Conservation (phyloP, 1,284 basidiomycete genomes). For the Violaceomyces palustris region DNA sequence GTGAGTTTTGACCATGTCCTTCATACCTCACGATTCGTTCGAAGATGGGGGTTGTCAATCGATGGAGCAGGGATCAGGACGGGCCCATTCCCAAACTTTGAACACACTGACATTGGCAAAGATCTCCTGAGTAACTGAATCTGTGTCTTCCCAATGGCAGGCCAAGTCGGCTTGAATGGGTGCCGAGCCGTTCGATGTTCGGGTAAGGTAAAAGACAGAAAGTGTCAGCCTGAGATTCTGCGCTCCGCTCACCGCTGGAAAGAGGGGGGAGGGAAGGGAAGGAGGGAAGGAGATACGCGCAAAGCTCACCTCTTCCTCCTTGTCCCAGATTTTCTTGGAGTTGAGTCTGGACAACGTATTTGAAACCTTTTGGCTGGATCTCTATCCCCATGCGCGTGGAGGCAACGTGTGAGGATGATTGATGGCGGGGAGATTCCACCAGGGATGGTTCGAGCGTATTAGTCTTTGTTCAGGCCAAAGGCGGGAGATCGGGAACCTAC, state of each 20-base stretch:
- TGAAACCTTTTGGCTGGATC: conserved; percentile 39
- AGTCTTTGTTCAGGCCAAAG: neutral
- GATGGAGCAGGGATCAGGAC: no score
- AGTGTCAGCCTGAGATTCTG: no score
- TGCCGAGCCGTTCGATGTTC: no score
- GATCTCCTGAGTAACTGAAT: conserved; percentile 34
- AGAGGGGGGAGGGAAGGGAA: neutral
- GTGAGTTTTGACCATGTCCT: no score
- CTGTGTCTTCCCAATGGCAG: conserved; percentile 41
- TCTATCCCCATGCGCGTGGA: conserved; percentile 8
- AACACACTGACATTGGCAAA: conserved; percentile 25
- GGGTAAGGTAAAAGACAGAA: no score
- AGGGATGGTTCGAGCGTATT: no score
- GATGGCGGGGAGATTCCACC: no score
- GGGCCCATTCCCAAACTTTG: no score
- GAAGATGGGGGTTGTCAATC: no score
- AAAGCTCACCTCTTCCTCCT: conserved; percentile 27
- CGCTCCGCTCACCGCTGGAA: neutral
- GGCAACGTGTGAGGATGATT: no score
- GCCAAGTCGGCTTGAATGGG: conserved; percentile 40
- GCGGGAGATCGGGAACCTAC: conserved; percentile 5
- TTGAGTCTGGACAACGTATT: conserved; percentile 39
- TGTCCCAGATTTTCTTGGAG: conserved; percentile 41
- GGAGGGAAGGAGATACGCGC: neutral
- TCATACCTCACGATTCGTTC: no score